A percentile compares a stretch with the other conserved stretches of the same genome.
phyloP scores from a whole-genome alignment of 1,139 yeast genomes.

The Geotrichum candidum region DNA sequence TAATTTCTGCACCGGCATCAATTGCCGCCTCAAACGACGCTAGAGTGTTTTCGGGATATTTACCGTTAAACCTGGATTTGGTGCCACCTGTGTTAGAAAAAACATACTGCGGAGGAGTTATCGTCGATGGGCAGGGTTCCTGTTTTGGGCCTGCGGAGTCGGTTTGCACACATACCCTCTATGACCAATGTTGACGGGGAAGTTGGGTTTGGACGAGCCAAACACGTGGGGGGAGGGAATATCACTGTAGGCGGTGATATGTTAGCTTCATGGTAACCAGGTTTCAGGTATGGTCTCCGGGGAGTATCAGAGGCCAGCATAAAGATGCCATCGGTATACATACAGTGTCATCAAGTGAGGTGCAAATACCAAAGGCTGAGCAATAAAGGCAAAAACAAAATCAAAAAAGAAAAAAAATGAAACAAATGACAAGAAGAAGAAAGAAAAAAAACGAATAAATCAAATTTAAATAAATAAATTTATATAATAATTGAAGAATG shows the following conservation, averaged over 20 bases:
- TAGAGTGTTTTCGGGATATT: constrained; percentile 74
- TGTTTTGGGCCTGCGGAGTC: neutral
- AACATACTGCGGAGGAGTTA: neutral
- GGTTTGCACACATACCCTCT: constrained; percentile 16
- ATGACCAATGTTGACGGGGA: constrained; percentile 19
- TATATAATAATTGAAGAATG: neutral
- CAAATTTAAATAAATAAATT: too few species aligned
- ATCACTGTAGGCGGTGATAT: neutral
- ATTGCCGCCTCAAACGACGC: constrained; percentile 66
- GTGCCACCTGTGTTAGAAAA: neutral
- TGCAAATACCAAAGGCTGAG: neutral
- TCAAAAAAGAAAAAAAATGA: too few species aligned
- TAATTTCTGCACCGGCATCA: constrained; percentile 59
- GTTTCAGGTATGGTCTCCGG: too few species aligned
- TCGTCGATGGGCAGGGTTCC: too few species aligned
- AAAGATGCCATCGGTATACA: too few species aligned
- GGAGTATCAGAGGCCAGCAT: too few species aligned
- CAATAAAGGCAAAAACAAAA: too few species aligned
- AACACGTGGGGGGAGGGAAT: neutral
- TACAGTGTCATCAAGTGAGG: neutral
- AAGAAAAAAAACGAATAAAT: neutral
- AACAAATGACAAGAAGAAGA: too few species aligned
- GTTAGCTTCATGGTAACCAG: neutral
- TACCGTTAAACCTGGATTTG: constrained; percentile 43
- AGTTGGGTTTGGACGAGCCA: constrained; percentile 9